Evolutionary conservation across 371 early-diverging fungal species (phyloP).

Genomic region (Rhizopus delemar): DNA sequence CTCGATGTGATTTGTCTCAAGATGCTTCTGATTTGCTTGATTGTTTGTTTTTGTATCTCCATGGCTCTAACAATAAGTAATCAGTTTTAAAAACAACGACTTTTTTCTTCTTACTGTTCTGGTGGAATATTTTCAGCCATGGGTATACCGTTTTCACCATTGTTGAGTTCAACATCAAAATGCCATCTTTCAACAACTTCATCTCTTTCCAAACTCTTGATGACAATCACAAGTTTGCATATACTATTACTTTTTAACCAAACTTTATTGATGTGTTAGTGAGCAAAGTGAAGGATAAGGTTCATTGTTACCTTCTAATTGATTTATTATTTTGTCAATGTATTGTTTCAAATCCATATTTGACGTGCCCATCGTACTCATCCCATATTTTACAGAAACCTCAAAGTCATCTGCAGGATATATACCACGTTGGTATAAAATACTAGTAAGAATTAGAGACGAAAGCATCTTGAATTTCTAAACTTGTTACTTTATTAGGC

Average conservation of each 20-base stretch:
- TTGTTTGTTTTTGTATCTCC: constrained; percentile 50
- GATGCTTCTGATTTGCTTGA: constrained; percentile 77
- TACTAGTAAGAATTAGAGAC: constrained; percentile 43
- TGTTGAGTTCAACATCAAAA: constrained; percentile 71
- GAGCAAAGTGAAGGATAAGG: background rate
- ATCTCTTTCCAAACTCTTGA: constrained; percentile 76
- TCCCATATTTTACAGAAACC: constrained; percentile 77
- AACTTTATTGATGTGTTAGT: constrained; percentile 28
- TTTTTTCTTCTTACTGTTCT: constrained; percentile 16
- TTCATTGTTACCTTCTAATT: constrained; percentile 66
- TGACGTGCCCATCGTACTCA: constrained; percentile 72
- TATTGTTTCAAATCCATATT: constrained; percentile 76
- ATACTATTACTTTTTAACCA: constrained; percentile 76
- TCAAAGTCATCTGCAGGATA: constrained; percentile 89
- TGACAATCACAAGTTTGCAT: constrained; percentile 81
- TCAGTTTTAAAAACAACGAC: background rate
- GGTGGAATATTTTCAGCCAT: constrained; percentile 30
- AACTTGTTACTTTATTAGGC: constrained; percentile 71
- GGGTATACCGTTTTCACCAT: constrained; percentile 18
- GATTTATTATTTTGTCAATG: constrained; percentile 70
- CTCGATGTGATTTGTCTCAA: constrained; percentile 89
- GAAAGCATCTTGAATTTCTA: background rate
- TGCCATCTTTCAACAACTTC: constrained; percentile 93
- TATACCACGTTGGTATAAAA: constrained; percentile 87
- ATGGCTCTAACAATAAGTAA: constrained; percentile 47